Base-by-base conservation (phyloP, 306 rosid genomes). In the Castanopsis chinensis region DNA sequence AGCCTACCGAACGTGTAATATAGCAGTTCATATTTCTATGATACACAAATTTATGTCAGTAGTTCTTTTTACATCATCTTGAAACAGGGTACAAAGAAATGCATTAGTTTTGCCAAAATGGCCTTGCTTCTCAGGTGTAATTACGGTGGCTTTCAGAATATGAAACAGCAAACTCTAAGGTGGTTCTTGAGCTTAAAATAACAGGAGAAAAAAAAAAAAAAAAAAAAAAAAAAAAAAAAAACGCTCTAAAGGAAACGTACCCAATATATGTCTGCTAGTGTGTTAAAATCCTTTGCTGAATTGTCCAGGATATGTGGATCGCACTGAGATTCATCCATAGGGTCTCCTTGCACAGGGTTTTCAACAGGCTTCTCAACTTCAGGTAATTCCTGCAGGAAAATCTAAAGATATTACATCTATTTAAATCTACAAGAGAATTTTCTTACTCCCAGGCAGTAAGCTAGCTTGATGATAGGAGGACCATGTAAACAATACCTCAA, bases 221-320 rank as follows among this genome's bases (percentile, higher is more conserved):
- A n/a, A n/a, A n/a, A n/a, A n/a, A n/a, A n/a, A n/a, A n/a, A n/a
- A 1, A 1, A 5, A 33, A 35, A 73, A 54, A 71, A 55, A 41
- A 30, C 27, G 69, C 27, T 76, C 45, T 69, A 56, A 77, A 79
- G 80, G 63, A 72, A 82, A 85, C 81, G 68, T 92, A 95, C 99
- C 99, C 99, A 95, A 81, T 87, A 93, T 45, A 88, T 91, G 86
- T 81, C 91, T 6, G 91, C 88, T 73, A 86, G 88, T 41, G 77
- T 89, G 28, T 64, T 83, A 72, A 91, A 86, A 82, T 91, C 93
- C 85, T 89, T 89, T 52, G 75, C 82, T 19, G 86, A 80, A 79
- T 75, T 84, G 35, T 88, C 92, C 51, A 74, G 86, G 78, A 79
- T 71, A 77, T 76, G 92, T 72, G 89, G 86, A 81, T 83, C 82